Evolutionary conservation across 345 rosid species (phyloP).

Genomic region (Alliaria petiolata): DNA sequence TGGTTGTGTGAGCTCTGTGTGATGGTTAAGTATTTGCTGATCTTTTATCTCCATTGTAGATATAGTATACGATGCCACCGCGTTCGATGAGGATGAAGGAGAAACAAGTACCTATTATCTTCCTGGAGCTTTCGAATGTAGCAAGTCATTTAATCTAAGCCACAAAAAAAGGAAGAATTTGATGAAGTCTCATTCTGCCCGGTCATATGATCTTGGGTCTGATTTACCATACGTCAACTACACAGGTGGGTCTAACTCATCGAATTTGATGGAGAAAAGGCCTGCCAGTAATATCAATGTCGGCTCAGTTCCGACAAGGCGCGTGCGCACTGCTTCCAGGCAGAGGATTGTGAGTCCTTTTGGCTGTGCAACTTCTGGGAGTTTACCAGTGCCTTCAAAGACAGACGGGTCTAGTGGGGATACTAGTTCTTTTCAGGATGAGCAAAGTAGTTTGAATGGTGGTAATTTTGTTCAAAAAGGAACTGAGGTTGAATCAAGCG

Average conservation of each 20-base stretch:
- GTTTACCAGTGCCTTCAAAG: slow-evolving; percentile 46
- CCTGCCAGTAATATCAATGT: slow-evolving; percentile 54
- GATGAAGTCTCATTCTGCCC: slow-evolving; percentile 46
- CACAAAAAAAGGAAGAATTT: slow-evolving; percentile 64
- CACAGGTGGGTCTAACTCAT: slow-evolving; percentile 47
- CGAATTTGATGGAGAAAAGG: slow-evolving; percentile 57
- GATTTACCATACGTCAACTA: slow-evolving; percentile 53
- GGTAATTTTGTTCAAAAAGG: slow-evolving; percentile 54
- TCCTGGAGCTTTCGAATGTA: slow-evolving; percentile 57
- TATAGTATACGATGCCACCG: slow-evolving; percentile 50
- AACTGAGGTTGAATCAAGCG: slow-evolving; percentile 77
- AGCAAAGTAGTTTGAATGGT: slow-evolving; percentile 74
- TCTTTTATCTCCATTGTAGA: slow-evolving; percentile 40
- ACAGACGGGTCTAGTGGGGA: slow-evolving; percentile 98
- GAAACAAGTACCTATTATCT: slow-evolving; percentile 72
- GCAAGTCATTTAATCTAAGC: slow-evolving; percentile 48
- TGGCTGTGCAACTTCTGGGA: slow-evolving; percentile 51
- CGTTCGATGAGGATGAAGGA: slow-evolving; percentile 83
- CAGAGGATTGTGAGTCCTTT: slow-evolving; percentile 70
- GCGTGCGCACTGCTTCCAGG: slow-evolving; percentile 85
- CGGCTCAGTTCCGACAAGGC: slow-evolving; percentile 82
- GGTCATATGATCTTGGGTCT: slow-evolving; percentile 58
- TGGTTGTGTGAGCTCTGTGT: slow-evolving; percentile 19
- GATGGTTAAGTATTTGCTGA: slow-evolving; percentile 19
- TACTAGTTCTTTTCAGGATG: slow-evolving; percentile 94